These are phyloP conservation scores for Cryoendolithus antarcticus DNA, from an alignment of 2,329 filamentous ascomycete species.

Conservation along the genomic window DNA sequence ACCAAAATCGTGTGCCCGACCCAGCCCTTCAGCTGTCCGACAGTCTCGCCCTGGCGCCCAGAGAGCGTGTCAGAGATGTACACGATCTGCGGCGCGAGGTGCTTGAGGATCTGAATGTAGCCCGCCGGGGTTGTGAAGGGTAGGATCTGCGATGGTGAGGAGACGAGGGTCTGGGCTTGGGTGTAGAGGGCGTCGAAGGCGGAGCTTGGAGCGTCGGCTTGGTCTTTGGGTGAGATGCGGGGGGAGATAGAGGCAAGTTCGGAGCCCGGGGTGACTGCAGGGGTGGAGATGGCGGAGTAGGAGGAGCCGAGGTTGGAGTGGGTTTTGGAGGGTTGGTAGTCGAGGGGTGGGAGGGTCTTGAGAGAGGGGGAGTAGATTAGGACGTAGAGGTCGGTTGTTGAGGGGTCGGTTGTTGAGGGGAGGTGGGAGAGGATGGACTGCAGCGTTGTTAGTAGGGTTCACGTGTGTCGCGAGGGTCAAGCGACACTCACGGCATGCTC, in stretches of 20 bases:
- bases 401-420: constrained; percentile 61
- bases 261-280: constrained; percentile 55
- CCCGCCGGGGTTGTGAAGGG: constrained; percentile 77
- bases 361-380: constrained; percentile 78
- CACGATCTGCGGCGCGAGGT: constrained; percentile 71
- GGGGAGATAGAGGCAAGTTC: constrained; percentile 37
- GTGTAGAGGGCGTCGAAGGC: constrained; percentile 70
- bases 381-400: constrained; percentile 66
- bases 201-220: constrained; percentile 26
- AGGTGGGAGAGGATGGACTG: constrained; percentile 72
- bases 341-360: constrained; percentile 36
- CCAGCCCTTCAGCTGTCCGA: constrained; percentile 55
- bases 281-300: constrained; percentile 67
- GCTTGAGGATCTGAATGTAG: constrained; percentile 74
- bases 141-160: constrained; percentile 75
- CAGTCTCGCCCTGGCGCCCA: constrained; percentile 59
- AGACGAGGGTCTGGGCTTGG: constrained; percentile 66
- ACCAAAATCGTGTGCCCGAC: constrained; percentile 50
- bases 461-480: neutral
- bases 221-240: constrained; percentile 26
- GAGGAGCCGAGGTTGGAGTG: constrained; percentile 61
- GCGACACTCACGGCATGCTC: constrained; percentile 64
- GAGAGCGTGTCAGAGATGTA: constrained; percentile 64
- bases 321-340: constrained; percentile 36
- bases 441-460: constrained; percentile 12